Evolutionary conservation across 305 asterid genomes (phyloP), one percentile per base, ranked within the genome.

Genomic region (Lippia alba): DNA sequence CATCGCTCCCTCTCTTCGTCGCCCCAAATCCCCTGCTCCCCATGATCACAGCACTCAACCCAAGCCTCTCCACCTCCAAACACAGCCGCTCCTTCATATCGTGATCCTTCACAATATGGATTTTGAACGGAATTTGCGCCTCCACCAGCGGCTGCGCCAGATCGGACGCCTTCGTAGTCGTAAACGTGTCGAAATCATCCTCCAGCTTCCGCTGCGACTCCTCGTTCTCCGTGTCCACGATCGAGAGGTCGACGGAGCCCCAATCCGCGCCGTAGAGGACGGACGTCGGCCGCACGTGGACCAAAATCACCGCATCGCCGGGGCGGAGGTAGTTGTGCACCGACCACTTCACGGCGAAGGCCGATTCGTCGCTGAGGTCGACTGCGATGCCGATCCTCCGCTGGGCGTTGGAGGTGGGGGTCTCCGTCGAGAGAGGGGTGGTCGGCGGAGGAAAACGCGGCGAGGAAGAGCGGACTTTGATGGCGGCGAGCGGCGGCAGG

Each of bases 1-100:
- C 90, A 65, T 79, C 84, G 50, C 76, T 78, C 5, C 87, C 89
- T 61, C 79, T 78, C 86, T 76, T 88, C 0, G 81, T 74, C 6
- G 91, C 91, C 12, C 95, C 91, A 30, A 88, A 88, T 56, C 95
- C 91, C 12, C 90, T 54, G 82, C 95, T 88, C 66, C 95, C 95
- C 87, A 84, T 88, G 53, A 88, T 86, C 67, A 88, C 66, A 5
- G 95, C 91, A n/a, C 85, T 83, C 72, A 88, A 67, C 4, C 95
- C 90, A 10, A 88, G 71, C 84, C 94, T 81, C 88, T 88, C 91
- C 16, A 86, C 94, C 76, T 88, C 94, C 79, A 88, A 59, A 61
- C 90, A 86, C 5, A 88, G 81, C 62, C 90, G 76, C 85, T 86
- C 95, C 79, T 74, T 88, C 91, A 88, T 82, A 65, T 88, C 91